Percentiles rank a stretch among this genome's conserved stretches.
Evolutionary conservation across 2,329 filamentous ascomycete species (phyloP).

Genomic region (Gaeumannomyces tritici): DNA sequence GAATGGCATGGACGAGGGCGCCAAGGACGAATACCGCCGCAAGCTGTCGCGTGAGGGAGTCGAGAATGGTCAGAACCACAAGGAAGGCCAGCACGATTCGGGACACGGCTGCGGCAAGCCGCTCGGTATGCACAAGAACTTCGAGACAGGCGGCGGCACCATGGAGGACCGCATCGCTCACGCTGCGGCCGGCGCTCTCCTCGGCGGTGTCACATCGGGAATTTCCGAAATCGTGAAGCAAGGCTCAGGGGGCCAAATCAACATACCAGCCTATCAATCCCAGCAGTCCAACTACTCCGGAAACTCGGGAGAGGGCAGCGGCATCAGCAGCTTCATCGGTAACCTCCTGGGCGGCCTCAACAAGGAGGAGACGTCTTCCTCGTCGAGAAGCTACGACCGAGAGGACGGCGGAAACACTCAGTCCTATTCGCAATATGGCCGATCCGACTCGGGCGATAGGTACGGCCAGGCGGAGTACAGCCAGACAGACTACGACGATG

Average conservation of each 20-base stretch:
- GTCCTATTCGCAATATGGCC: slow-evolving; percentile 52
- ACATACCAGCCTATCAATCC: slow-evolving; percentile 4
- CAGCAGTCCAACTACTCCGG: slow-evolving; percentile 7
- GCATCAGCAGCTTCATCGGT: slow-evolving; percentile 61
- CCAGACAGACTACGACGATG: slow-evolving; percentile 47
- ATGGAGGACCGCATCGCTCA: slow-evolving; percentile 47
- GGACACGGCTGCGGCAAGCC: slow-evolving; percentile 78
- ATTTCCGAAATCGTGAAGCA: slow-evolving; percentile 35
- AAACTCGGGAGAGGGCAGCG: slow-evolving; percentile 47
- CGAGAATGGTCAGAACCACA: slow-evolving; percentile 70
- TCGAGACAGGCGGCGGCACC: slow-evolving; percentile 31
- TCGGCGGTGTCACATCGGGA: slow-evolving; percentile 46
- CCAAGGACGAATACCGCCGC: slow-evolving; percentile 57
- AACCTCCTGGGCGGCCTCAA: slow-evolving; percentile 43
- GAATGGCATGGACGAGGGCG: slow-evolving; percentile 51
- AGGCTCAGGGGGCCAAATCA: slow-evolving; percentile 26
- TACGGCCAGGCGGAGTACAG: slow-evolving; percentile 53
- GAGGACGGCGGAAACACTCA: slow-evolving; percentile 53
- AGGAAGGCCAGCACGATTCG: slow-evolving; percentile 71
- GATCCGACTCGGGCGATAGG: slow-evolving; percentile 33
- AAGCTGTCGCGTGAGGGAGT: slow-evolving; percentile 76
- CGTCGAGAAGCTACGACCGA: slow-evolving; percentile 34
- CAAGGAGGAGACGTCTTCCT: slow-evolving; percentile 41
- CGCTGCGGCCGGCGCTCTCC: slow-evolving; percentile 45
- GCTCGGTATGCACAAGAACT: slow-evolving; percentile 66